Evolutionary conservation across 2,329 filamentous ascomycete genomes (phyloP).

Genomic region (Colletotrichum trifolii): DNA sequence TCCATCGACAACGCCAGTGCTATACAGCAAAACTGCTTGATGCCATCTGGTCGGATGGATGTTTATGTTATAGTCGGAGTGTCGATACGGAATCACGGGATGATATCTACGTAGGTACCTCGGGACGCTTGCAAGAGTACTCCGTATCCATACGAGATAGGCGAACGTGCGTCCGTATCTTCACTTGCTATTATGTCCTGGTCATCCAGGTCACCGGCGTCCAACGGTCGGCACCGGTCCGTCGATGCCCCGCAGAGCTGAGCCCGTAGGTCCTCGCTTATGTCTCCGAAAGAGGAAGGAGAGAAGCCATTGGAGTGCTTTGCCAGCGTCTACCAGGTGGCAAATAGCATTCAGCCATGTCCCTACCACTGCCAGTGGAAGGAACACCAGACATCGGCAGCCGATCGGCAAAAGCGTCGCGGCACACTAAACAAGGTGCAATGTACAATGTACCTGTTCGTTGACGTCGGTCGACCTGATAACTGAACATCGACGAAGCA

Average conservation of each 20-base stretch:
- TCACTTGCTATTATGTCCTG: conserved; percentile 19
- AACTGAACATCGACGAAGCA: conserved; percentile 30
- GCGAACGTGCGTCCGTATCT: conserved; percentile 1
- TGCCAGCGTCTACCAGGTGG: too few species aligned
- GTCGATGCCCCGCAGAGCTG: conserved; percentile 26
- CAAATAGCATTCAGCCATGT: background rate
- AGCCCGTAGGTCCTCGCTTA: conserved; percentile 15
- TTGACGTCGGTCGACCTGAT: conserved; percentile 27
- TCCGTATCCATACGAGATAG: background rate
- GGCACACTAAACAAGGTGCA: too few species aligned
- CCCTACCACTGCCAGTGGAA: conserved; percentile 13
- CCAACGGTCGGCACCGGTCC: conserved; percentile 26
- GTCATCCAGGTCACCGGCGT: conserved; percentile 2
- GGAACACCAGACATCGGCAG: conserved; percentile 24
- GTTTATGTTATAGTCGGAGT: background rate
- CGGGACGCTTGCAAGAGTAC: background rate
- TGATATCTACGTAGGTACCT: background rate
- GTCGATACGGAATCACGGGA: conserved; percentile 30
- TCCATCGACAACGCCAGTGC: background rate
- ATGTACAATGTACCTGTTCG: background rate
- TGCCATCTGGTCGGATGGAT: conserved; percentile 8
- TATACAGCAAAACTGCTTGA: background rate
- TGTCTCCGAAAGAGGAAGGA: conserved; percentile 30
- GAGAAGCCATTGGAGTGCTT: conserved; percentile 1
- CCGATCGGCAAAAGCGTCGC: conserved; percentile 32